These are phyloP conservation scores for Alternaria sp. DNA, from an alignment of 2,329 filamentous ascomycete genomes.

Conservation along the genomic window DNA sequence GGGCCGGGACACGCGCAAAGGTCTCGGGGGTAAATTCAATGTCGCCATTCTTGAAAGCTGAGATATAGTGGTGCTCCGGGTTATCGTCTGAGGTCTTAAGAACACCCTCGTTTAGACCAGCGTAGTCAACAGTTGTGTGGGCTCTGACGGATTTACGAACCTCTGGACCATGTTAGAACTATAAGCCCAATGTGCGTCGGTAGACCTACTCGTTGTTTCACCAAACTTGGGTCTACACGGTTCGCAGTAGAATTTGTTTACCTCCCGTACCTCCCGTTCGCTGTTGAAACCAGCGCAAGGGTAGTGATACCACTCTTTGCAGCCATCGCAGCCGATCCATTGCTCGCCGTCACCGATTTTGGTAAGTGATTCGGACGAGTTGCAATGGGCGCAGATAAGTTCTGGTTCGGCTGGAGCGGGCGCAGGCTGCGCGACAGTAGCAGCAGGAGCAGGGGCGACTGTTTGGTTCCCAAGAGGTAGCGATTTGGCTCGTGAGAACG, in stretches of 20 bases:
- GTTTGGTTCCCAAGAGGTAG: conserved; percentile 37
- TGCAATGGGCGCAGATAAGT: conserved; percentile 63
- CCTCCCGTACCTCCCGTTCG: conserved; percentile 67
- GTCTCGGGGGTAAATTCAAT: conserved; percentile 66
- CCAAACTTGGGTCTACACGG: conserved; percentile 66
- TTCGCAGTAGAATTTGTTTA: conserved; percentile 72
- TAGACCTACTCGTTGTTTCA: conserved; percentile 63
- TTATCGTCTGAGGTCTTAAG: conserved; percentile 69
- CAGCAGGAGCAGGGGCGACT: conserved; percentile 15
- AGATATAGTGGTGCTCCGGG: conserved; percentile 71
- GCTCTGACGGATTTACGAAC: conserved; percentile 70
- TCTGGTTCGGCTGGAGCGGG: conserved; percentile 38
- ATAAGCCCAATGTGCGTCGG: conserved; percentile 28
- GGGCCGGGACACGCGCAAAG: conserved; percentile 68
- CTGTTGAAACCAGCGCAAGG: conserved; percentile 71
- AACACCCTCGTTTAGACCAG: conserved; percentile 69
- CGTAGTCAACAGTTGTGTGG: conserved; percentile 71
- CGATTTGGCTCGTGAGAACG: conserved; percentile 34
- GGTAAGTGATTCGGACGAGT: conserved; percentile 60
- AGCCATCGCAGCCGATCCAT: conserved; percentile 73
- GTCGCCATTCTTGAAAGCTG: conserved; percentile 69
- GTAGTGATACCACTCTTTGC: conserved; percentile 72
- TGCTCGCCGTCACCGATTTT: conserved; percentile 61
- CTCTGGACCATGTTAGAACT: conserved; percentile 45
- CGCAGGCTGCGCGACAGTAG: conserved; percentile 8